These are phyloP conservation scores for Hermanozyma aechmeae DNA, from an alignment of 805 yeast genomes.

Conservation along the genomic window DNA sequence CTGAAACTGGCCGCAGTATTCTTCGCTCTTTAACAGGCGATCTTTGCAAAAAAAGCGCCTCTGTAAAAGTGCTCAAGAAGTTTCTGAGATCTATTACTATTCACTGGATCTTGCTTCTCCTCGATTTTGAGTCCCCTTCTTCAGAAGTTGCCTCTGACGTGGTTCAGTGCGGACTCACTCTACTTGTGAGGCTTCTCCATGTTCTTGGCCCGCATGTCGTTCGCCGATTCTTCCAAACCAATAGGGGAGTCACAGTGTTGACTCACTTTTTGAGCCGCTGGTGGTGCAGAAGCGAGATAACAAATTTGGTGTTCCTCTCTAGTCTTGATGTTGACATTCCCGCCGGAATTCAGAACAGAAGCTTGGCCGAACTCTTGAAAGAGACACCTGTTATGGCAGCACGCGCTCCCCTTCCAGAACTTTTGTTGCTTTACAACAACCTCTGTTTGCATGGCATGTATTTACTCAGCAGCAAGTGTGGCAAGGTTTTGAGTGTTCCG, in stretches of 20 bases:
- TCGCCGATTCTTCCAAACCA: constrained; percentile 37
- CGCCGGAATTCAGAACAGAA: background rate
- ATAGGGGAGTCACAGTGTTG: constrained; percentile 42
- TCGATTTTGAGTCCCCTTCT: constrained; percentile 21
- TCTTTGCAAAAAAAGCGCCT: constrained; percentile 30
- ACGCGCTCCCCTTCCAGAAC: constrained; percentile 32
- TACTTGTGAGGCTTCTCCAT: constrained; percentile 42
- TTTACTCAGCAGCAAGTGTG: constrained; percentile 18
- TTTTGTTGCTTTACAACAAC: constrained; percentile 27
- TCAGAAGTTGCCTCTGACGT: constrained; percentile 14
- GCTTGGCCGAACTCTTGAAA: constrained; percentile 2
- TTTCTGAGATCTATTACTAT: constrained; percentile 48
- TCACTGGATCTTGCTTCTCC: constrained; percentile 53
- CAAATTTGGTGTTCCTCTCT: constrained; percentile 33
- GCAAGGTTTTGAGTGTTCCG: constrained; percentile 24
- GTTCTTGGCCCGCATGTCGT: constrained; percentile 38
- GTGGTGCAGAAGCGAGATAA: constrained; percentile 41
- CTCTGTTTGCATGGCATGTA: constrained; percentile 24
- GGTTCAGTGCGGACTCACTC: constrained; percentile 27
- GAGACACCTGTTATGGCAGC: constrained; percentile 7
- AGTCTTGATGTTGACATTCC: constrained; percentile 32
- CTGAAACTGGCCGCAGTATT: constrained; percentile 24
- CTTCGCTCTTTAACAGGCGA: constrained; percentile 25
- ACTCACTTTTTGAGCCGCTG: constrained; percentile 35
- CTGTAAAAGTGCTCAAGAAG: constrained; percentile 31